Base-by-base conservation (phyloP, 2,329 filamentous ascomycete species). In the Fusarium gaditjirri region DNA sequence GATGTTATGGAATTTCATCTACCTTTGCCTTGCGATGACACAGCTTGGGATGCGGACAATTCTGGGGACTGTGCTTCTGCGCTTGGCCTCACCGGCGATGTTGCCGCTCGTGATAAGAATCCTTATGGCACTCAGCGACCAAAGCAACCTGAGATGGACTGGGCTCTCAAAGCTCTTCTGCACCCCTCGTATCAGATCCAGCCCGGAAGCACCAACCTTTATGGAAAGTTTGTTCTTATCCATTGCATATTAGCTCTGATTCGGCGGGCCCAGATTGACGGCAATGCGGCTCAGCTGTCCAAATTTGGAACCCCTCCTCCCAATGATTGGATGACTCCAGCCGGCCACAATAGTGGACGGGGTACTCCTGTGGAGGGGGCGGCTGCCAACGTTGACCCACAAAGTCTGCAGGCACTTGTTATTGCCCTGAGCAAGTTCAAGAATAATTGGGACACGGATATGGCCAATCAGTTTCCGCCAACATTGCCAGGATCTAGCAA, bases 161-260 rank as follows among this genome's bases (percentile, higher is more conserved):
- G 89, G 64, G 90, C 88, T 3, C 82, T 94, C 60, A 86, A 86
- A 57, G 86, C 89, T 3, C 82, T 94, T 44, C 84, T 93, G 60
- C 86, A 91, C 68, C 82, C 83, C 10, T 86, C 84, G 14, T 86
- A 87, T 70, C 85, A 88, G 52, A 88, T 93, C 59, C 88, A 89
- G 63, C 88, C 89, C 7, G 88, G 89, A 47, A 88, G 87, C 27
- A 94, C 92, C 3, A 94, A 94, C 74, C 83, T 92, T 5, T 92
- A 91, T 75, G 91, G 90, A 39, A 94, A 94, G 76, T 94, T 94
- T 75, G 87, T 94, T 61, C 80, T 94, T 50, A 89, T 94, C 12
- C 92, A 94, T 75, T 89, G 88, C 17, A 83, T 94, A 57, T 85
- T 93, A 61, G 85, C 89, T 10, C 86, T 92, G 71, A 88, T 94